phyloP scores from a whole-genome alignment of 225 moss, liverwort and hornwort species.

The Bryoerythrophyllum caledonicum region DNA sequence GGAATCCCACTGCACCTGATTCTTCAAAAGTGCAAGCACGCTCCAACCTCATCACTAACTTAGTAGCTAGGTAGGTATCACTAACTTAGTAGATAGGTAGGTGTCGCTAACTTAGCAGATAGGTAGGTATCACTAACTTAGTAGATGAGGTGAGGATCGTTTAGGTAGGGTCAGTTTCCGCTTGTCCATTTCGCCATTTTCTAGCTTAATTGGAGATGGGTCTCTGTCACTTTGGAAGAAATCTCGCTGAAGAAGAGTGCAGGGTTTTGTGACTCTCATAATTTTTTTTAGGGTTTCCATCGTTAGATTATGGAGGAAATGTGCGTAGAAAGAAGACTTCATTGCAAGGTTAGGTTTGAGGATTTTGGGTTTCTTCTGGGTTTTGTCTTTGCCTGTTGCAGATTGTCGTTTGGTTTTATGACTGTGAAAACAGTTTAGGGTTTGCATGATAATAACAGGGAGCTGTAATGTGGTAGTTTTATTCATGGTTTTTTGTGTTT shows the following conservation, averaged over 20 bases:
- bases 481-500: background rate
- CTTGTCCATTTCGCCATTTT: background rate
- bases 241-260: background rate
- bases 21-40: background rate
- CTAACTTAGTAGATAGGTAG: background rate
- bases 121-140: too few species aligned
- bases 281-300: background rate
- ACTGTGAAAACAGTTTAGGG: background rate
- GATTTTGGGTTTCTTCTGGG: background rate
- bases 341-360: background rate
- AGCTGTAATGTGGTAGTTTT: background rate
- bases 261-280: background rate
- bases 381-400: too few species aligned
- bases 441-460: background rate
- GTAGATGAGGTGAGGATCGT: too few species aligned
- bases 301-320: too few species aligned
- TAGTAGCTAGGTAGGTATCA: background rate
- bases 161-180: too few species aligned
- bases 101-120: background rate
- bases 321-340: background rate
- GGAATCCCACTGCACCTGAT: background rate
- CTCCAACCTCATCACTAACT: background rate
- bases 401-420: too few species aligned
- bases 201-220: background rate
- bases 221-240: background rate